Base-by-base conservation (phyloP, 1,284 basidiomycete genomes). In the Boletellus deceptivus region DNA sequence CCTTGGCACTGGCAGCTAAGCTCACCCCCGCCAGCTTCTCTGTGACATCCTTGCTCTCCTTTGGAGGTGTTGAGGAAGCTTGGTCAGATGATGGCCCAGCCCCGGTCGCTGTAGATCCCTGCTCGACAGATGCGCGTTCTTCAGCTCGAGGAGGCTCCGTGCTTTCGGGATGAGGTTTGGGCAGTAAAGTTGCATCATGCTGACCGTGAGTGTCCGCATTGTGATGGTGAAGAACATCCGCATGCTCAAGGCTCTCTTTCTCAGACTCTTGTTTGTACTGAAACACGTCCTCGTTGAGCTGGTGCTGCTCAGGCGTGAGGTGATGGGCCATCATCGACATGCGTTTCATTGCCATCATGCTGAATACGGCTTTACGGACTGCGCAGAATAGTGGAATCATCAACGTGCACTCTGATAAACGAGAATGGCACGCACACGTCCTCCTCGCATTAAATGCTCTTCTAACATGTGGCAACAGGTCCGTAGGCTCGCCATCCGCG, bases 391-490 rank as follows among this genome's bases (percentile, higher is more conserved):
- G 48, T 46, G 40, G 3, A 14, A 38, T 37, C 37, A 27, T 54
- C 40, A 56, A 34, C 27, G 46, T 29, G 49, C 11, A 20, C 16
- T n/a, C 17, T 13, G 25, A 13, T 17, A 13, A 46, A 46, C 17
- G 33, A 42, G 45, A 55, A 38, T 37, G 41, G 31, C 17, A 78
- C 88, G 55, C 64, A 93, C 92, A 93, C 14, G 89, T 84, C 71
- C 83, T 84, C 75, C 83, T 90, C 33, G 91, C 92, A 63, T 95
- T 85, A 75, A 95, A 93, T 34, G 84, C 86, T 71, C 83, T 89
- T 77, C 87, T 90, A 69, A 97, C 88, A 49, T 89, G 84, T 36
- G 93, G 93, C 61, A 96, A 72, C 66, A 98, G 75, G 72, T 96
- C 84, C 44, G 81, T 82, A n/a, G 86, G 85, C 40, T 76, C 75